phyloP scores from a whole-genome alignment of 2,329 filamentous ascomycete genomes.

The Dothiorella sarmentorum region DNA sequence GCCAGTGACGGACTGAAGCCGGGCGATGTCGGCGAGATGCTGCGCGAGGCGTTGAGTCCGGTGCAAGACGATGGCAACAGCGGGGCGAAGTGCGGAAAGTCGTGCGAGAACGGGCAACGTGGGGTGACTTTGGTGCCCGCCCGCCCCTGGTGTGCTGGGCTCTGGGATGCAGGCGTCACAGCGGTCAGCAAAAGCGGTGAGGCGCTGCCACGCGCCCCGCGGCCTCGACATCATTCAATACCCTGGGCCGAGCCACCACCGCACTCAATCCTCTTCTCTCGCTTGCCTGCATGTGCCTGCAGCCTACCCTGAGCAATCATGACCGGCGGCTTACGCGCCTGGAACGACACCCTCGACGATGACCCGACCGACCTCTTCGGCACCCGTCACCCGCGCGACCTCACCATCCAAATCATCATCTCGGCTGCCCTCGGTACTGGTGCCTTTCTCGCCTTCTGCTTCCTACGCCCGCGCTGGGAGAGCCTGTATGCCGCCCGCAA shows the following conservation, averaged over 20 bases:
- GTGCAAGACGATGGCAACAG: not conserved
- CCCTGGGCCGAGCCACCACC: not conserved
- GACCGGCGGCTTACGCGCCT: slow-evolving; percentile 21
- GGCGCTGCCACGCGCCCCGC: slow-evolving; percentile 3
- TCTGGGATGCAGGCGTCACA: no score
- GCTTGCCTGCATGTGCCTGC: slow-evolving; percentile 6
- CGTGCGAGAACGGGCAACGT: no score
- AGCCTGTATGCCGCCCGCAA: slow-evolving; percentile 86
- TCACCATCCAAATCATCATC: slow-evolving; percentile 64
- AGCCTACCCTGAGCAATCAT: slow-evolving; percentile 17
- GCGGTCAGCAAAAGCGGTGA: slow-evolving; percentile 12
- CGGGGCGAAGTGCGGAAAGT: no score
- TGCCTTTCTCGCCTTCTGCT: slow-evolving; percentile 74
- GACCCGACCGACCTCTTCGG: slow-evolving; percentile 29
- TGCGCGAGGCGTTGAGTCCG: not conserved
- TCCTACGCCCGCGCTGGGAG: slow-evolving; percentile 87
- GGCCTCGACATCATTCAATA: slow-evolving; percentile 1
- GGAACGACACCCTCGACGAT: slow-evolving; percentile 22
- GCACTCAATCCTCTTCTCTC: not conserved
- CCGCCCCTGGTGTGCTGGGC: not conserved
- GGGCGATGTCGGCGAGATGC: not conserved
- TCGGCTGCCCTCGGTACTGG: slow-evolving; percentile 66
- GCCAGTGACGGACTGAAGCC: no score
- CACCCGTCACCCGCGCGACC: slow-evolving; percentile 42
- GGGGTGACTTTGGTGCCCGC: not conserved